Base-by-base conservation (phyloP, 768 basidiomycete species). In the Pleurotus ostreatus region DNA sequence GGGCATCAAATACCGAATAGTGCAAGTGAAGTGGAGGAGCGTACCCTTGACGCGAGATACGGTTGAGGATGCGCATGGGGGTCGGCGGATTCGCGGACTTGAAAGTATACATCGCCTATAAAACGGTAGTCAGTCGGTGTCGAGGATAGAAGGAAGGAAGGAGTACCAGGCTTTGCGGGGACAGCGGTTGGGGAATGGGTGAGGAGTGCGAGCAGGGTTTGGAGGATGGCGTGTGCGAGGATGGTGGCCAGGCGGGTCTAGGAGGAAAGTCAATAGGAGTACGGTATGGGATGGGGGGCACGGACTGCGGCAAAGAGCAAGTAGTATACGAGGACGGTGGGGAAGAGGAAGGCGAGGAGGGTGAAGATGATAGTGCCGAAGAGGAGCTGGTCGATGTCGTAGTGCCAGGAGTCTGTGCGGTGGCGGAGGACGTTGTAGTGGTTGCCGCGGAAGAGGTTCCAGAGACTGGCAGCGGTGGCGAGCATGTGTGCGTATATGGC, bases 171-270 rank as follows among this genome's bases (percentile, higher is more conserved):
- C 6, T 97, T 65, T 25, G 62, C 79, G 78, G 1, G 92, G 86
- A 65, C 96, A 92, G 68, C 98, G 97, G 6, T 85, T 61, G 96
- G 94, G 60, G 97, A 97, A 60, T 93, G 87, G 59, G 97, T 95
- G 77, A 98, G 82, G 60, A 94, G 85, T 0, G 84, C 86, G 20
- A 94, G 73, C 2, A 79, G 69, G 0, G 82, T 83, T 61, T 89
- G 85, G 26, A 94, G 69, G 6, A 67, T 66, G 0, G 85, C 86
- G 61, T 92, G 83, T 2, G 84, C 57, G 1, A 80, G 60, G 9
- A 93, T 78, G 5, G 84, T 75, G 2, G 66, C 74, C 0, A 87
- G 63, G 1, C 80, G 80, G 37, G 80, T 71, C 85, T 89, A 61
- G 16, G 46, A 37, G 43, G 45, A 41, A 48, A 34, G 18, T n/a